Base-by-base conservation (phyloP, 78 protist species). In the Isochrysis galbana region DNA sequence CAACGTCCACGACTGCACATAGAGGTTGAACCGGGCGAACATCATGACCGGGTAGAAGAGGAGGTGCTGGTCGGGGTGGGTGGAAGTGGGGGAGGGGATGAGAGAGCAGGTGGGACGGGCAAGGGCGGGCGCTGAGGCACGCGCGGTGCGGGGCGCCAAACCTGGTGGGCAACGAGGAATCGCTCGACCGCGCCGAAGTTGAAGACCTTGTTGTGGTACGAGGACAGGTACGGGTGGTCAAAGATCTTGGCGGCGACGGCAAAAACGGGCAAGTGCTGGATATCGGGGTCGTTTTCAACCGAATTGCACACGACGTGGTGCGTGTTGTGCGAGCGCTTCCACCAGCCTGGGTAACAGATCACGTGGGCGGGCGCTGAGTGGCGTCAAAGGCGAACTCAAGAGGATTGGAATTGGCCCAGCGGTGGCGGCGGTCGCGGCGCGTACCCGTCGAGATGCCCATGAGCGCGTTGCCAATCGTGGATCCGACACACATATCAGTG, bases 301-400 rank as follows among this genome's bases (percentile, higher is more conserved):
- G 80, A 11, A 48, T 94, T 94, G 67, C 92, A 72, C 45, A 86
- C 88, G 39, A 91, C 93, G 87, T 94, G 95, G 90, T 94, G 95
- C 44, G 78, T 47, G 92, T 94, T 94, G 77, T 94, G 95, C 36
- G 2, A 2, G 38, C 26, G 0, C 90, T 90, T 90, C 95, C 95
- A 91, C 93, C 95, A 87, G 45, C 39, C 5, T 17, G 32, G 55
- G n/a, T 5, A 41, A 25, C 29, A 14, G 61, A 51, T n/a, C n/a
- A n/a, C n/a, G n/a, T n/a, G n/a, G n/a, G n/a, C n/a, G n/a, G n/a
- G n/a, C n/a, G n/a, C n/a, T n/a, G n/a, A n/a, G n/a, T n/a, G n/a
- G n/a, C n/a, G n/a, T n/a, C n/a, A n/a, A n/a, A n/a, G n/a, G n/a
- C n/a, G n/a, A n/a, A n/a, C n/a, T n/a, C n/a, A n/a, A n/a, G n/a